These are phyloP conservation scores for Aspergillus uvarum DNA, from an alignment of 2,329 filamentous ascomycete species.

Conservation along the genomic window DNA sequence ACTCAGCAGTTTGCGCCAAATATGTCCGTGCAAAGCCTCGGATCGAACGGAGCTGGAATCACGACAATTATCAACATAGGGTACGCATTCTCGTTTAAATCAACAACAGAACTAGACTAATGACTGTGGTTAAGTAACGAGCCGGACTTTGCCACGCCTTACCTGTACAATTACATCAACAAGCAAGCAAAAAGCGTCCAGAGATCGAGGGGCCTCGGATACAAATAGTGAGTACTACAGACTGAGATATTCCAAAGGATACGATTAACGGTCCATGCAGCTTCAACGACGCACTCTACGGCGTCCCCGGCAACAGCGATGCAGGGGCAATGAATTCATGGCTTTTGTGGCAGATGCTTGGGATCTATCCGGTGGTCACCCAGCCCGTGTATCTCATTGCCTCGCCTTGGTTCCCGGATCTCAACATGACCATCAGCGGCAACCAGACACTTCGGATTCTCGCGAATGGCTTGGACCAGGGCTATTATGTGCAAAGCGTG, in stretches of 20 bases:
- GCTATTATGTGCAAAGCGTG: slow-evolving; percentile 55
- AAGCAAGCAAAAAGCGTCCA: slow-evolving; percentile 64
- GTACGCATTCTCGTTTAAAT: slow-evolving; percentile 6
- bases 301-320: slow-evolving; percentile 68
- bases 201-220: slow-evolving; percentile 58
- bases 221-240: slow-evolving; percentile 44
- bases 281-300: slow-evolving; percentile 56
- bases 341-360: slow-evolving; percentile 53
- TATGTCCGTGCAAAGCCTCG: slow-evolving; percentile 29
- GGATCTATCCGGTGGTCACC: slow-evolving; percentile 50
- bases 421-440: slow-evolving; percentile 34
- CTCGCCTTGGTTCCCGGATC: slow-evolving; percentile 47
- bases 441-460: slow-evolving; percentile 47
- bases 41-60: slow-evolving; percentile 33
- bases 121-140: slow-evolving; percentile 55
- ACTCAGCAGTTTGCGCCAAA: slow-evolving; percentile 45
- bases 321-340: slow-evolving; percentile 57
- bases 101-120: background rate
- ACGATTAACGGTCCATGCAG: slow-evolving; percentile 7
- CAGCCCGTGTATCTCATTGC: slow-evolving; percentile 50
- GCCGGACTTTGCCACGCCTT: slow-evolving; percentile 65
- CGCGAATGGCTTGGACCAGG: slow-evolving; percentile 45
- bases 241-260: background rate
- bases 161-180: slow-evolving; percentile 68
- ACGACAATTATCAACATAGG: slow-evolving; percentile 59